phyloP scores from a whole-genome alignment of 768 basidiomycete genomes.

The Amanita phalloides region DNA sequence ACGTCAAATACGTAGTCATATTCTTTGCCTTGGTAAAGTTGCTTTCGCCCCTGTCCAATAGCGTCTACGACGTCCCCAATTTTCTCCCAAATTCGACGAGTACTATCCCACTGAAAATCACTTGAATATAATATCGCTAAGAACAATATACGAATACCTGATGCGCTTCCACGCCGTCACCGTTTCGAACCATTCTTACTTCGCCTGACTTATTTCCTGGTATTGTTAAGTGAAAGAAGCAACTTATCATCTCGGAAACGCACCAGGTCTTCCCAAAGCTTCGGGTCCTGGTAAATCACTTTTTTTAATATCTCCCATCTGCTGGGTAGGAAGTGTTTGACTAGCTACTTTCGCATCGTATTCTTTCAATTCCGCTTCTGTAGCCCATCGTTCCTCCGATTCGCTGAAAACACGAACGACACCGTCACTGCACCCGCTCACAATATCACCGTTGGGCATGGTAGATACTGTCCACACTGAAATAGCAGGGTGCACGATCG shows the following conservation, averaged over 20 bases:
- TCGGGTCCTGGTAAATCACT: constrained; percentile 83
- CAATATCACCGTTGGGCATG: constrained; percentile 86
- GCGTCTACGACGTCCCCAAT: constrained; percentile 96
- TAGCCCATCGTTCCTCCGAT: constrained; percentile 63
- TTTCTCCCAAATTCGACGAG: constrained; percentile 71
- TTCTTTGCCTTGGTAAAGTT: constrained; percentile 87
- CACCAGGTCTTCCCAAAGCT: constrained; percentile 64
- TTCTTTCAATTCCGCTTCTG: constrained; percentile 46
- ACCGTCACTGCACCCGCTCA: constrained; percentile 85
- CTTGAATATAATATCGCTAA: constrained; percentile 4
- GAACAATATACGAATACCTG: constrained; percentile 42
- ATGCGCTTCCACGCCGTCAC: constrained; percentile 78
- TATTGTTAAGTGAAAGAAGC: constrained; percentile 1
- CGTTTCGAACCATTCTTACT: constrained; percentile 83
- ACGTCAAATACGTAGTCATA: constrained; percentile 99
- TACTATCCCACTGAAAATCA: constrained; percentile 64
- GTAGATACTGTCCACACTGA: constrained; percentile 94
- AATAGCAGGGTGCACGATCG: constrained; percentile 86
- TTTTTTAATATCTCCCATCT: constrained; percentile 90
- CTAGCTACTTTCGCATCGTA: constrained; percentile 70
- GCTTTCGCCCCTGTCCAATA: constrained; percentile 80
- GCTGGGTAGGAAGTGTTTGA: constrained; percentile 74
- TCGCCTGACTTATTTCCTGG: constrained; percentile 89
- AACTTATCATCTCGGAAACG: constrained; percentile 9
- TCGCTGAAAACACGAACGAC: constrained; percentile 79